Conservation (phyloP, 768 basidiomycete species). For the Exsudoporus frostii region DNA sequence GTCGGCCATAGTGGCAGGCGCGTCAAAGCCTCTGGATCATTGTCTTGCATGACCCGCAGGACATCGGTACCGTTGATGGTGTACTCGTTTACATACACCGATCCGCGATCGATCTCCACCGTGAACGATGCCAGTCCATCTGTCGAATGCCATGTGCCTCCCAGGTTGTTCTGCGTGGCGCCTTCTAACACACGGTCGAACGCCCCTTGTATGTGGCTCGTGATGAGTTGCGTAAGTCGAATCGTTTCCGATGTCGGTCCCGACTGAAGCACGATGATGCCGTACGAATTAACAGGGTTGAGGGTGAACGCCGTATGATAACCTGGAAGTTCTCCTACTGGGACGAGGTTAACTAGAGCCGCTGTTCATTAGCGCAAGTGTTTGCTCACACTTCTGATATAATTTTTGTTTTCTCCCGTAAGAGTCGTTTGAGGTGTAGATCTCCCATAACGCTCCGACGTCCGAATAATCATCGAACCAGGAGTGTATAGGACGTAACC, state of each 20-base stretch:
- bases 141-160: constrained; percentile 34
- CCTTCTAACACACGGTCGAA: constrained; percentile 33
- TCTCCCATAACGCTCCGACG: constrained; percentile 45
- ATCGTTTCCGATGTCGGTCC: constrained; percentile 34
- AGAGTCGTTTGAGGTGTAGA: constrained; percentile 29
- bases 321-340: constrained; percentile 40
- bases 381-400: constrained; percentile 4
- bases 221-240: constrained; percentile 32
- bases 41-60: constrained; percentile 30
- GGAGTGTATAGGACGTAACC: constrained; percentile 39
- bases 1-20: constrained; percentile 35
- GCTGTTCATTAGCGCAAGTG: neutral
- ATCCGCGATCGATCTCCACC: constrained; percentile 30
- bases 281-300: constrained; percentile 40
- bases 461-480: constrained; percentile 39
- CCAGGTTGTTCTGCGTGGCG: constrained; percentile 27
- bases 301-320: constrained; percentile 40
- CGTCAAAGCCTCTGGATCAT: neutral
- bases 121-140: constrained; percentile 28
- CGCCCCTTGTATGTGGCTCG: constrained; percentile 33
- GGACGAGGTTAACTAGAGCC: neutral
- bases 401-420: constrained; percentile 37
- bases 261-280: constrained; percentile 40
- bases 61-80: constrained; percentile 35
- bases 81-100: constrained; percentile 31